Evolutionary conservation across 176 grass and related monocot genomes (phyloP).

Genomic region (Raddia guianensis): DNA sequence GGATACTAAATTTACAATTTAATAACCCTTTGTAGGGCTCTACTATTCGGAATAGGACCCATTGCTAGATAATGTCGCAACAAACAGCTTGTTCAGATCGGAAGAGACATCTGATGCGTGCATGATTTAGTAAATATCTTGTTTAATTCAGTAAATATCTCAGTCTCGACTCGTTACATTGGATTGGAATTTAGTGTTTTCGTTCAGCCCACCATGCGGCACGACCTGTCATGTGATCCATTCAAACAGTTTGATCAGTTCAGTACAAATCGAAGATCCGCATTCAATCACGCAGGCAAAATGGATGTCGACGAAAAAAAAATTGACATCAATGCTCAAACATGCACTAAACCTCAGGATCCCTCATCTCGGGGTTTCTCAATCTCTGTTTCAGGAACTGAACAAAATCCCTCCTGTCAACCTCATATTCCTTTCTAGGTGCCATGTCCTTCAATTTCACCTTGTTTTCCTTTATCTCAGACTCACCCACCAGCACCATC

Average conservation of each 20-base stretch:
- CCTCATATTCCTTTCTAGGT: conserved; percentile 61
- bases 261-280: neutral
- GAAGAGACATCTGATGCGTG: neutral
- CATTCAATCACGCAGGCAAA: neutral
- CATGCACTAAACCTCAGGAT: neutral
- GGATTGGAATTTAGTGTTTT: neutral
- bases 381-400: conserved; percentile 62
- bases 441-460: conserved; percentile 85
- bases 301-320: neutral
- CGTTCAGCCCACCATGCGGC: neutral
- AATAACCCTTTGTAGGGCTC: no score
- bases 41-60: no score
- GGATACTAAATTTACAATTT: no score
- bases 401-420: conserved; percentile 59
- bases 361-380: conserved; percentile 4
- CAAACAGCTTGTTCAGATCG: neutral
- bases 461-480: conserved; percentile 48
- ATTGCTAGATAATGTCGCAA: neutral
- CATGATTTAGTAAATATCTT: neutral
- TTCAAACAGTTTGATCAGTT: neutral
- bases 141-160: neutral
- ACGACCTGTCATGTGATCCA: neutral
- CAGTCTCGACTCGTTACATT: neutral
- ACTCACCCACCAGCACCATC: conserved; percentile 85
- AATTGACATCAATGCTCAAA: neutral